Base-by-base conservation (phyloP, 768 basidiomycete genomes). In the Calvatia gigantea region DNA sequence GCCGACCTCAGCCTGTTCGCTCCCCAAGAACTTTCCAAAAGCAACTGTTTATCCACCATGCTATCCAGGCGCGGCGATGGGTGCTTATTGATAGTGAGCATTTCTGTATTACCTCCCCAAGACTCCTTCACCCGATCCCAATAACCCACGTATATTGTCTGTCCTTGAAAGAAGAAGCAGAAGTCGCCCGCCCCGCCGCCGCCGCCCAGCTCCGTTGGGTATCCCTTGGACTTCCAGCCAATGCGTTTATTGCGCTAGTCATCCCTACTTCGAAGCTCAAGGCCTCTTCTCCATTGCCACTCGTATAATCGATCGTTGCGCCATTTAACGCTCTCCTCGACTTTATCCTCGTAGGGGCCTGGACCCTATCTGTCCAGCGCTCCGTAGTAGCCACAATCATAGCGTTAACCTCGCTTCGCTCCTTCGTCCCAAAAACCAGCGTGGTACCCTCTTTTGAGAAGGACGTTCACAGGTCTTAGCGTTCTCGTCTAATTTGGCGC, bases 341-440 rank as follows among this genome's bases (percentile, higher is more conserved):
- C 65, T 97, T 84, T 66, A 58, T 91, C 1, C 83, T 98, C n/a
- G 91, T 94, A 0, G 91, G 92, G 93, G 93, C 1, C 93, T 92
- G 0, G 73, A 80, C 31, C 74, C 83, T 3, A 73, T 97, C 54
- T 77, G 89, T 12, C 75, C 49, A 96, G 96, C 12, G 96, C 94
- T 3, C 96, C 96, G 0, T 76, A n/a, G n/a, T 98, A n/a, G 89
- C 95, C 1, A 94, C 94, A 2, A 85, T 89, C 0, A 78, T 95
- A 51, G 90, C 89, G 12, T 94, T 72, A 96, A 95, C 67, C 75
- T 96, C n/a, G 86, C 93, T 39, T 75, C 84, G 0, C 17, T 14
- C 44, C 29, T 46, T n/a, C 14, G 25, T 46, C n/a, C 27, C n/a
- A 5, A 3, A 7, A 21, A 4, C 33, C 39, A 55, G 55, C 37